Evolutionary conservation across 1,284 basidiomycete species (phyloP), one percentile per base, ranked within the genome.

Genomic region (Mixia osmundae): DNA sequence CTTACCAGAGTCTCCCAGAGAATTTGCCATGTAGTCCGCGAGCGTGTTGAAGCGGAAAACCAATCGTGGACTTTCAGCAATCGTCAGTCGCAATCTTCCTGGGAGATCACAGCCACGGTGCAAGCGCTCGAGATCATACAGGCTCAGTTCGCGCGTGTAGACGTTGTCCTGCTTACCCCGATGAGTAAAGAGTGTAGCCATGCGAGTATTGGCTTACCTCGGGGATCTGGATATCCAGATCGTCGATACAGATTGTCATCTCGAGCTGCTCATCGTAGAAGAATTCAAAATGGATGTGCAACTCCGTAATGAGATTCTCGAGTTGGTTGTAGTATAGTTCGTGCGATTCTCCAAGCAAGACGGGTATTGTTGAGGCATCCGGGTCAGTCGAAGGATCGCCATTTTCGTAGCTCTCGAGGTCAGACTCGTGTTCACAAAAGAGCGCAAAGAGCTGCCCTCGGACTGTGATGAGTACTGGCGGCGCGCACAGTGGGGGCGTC

Each of bases 71-170:
- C 38, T 30, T 16, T 16, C 24, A 7, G 33, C 35, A 7, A 51
- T 22, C 5, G 35, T 35, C 1, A 47, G 35, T 20, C 46, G 45
- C 3, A 51, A 41, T 9, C 46, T 39, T 2, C 45, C 46, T 2
- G 46, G 45, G 16, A 47, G 41, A 10, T 40, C 31, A 37, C 48
- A 49, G 9, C 49, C 49, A 19, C 43, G 33, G 20, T 49, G 40
- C 20, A 51, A 40, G n/a, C 48, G 44, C 33, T 49, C 46, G 15
- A 51, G 42, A 31, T 51, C 49, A 31, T 42, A 37, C 25, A 51
- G 33, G 12, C 42, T 44, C 5, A 49, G 39, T 28, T 46, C 37
- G 7, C 38, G 30, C 9, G 39, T 30, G 34, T 49, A 48, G 23
- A 46, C 36, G 33, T 47, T 51, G 42, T 51, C 49, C 49, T 50